A percentile compares a stretch with the other conserved stretches of the same genome.
Conservation (phyloP, 164 flowering plant species). For the Akebia trifoliata region DNA sequence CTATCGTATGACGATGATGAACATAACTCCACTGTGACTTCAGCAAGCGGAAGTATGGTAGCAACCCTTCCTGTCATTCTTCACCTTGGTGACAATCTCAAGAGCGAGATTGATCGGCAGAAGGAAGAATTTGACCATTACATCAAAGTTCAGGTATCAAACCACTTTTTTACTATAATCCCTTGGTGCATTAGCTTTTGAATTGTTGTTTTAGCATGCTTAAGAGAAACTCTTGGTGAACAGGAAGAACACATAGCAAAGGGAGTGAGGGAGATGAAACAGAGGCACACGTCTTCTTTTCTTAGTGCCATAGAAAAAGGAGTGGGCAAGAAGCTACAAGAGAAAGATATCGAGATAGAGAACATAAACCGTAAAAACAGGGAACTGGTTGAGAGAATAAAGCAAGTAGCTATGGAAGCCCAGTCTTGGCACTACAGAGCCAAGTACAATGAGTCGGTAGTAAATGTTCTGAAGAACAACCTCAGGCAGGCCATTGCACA, state of each 20-base stretch:
- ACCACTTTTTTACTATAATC: not conserved
- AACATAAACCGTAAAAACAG: slow-evolving; percentile 64
- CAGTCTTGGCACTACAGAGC: slow-evolving; percentile 74
- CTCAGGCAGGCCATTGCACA: slow-evolving; percentile 67
- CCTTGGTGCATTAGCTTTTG: not conserved
- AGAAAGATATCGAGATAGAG: slow-evolving; percentile 63
- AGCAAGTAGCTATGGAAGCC: slow-evolving; percentile 65
- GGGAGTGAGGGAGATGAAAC: slow-evolving; percentile 68
- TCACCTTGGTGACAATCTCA: slow-evolving; percentile 50
- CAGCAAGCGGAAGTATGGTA: slow-evolving; percentile 65
- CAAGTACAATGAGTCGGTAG: slow-evolving; percentile 65
- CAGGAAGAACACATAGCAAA: slow-evolving; percentile 71
- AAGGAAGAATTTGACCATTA: slow-evolving; percentile 67
- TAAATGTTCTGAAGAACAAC: slow-evolving; percentile 55
- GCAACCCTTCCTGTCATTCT: slow-evolving; percentile 41
- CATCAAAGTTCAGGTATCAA: slow-evolving; percentile 61
- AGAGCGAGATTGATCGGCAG: slow-evolving; percentile 61
- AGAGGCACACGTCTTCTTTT: slow-evolving; percentile 57
- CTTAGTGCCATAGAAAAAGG: slow-evolving; percentile 55
- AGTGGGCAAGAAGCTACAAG: slow-evolving; percentile 46
- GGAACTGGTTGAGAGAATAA: slow-evolving; percentile 64
- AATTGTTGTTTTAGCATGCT: not conserved
- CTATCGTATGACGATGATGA: slow-evolving; percentile 88
- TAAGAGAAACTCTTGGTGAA: slow-evolving; percentile 6
- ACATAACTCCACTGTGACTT: slow-evolving; percentile 62